phyloP scores from a whole-genome alignment of 2,329 filamentous ascomycete species.

The Fusarium nematophilum region DNA sequence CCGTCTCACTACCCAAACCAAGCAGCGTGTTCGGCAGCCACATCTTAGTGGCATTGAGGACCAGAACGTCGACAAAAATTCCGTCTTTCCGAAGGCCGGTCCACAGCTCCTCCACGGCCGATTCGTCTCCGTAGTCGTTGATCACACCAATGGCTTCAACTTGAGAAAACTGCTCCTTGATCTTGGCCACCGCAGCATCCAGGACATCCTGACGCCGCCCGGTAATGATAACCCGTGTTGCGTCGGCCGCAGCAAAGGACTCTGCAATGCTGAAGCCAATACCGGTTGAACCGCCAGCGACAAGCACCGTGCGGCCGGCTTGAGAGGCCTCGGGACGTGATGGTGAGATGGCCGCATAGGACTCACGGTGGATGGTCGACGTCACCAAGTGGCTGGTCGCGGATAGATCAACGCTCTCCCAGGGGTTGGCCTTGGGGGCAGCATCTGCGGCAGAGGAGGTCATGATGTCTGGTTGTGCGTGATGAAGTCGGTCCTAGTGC shows the following conservation, averaged over 20 bases:
- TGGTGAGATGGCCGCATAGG: neutral
- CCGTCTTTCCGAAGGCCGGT: neutral
- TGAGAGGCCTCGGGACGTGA: constrained; percentile 52
- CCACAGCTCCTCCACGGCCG: too few relatives aligned
- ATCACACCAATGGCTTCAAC: too few relatives aligned
- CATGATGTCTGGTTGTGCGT: too few relatives aligned
- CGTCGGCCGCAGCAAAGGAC: constrained; percentile 58
- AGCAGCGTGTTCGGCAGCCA: constrained; percentile 8
- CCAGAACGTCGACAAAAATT: constrained; percentile 9
- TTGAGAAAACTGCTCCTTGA: neutral
- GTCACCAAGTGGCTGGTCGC: too few relatives aligned
- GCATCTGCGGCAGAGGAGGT: too few relatives aligned
- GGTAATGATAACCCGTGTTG: constrained; percentile 51
- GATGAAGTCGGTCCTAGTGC: too few relatives aligned
- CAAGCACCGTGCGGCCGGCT: constrained; percentile 63
- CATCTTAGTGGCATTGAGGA: constrained; percentile 1
- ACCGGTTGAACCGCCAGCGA: constrained; percentile 73
- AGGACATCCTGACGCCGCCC: constrained; percentile 32
- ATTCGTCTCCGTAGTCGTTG: too few relatives aligned
- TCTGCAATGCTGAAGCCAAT: constrained; percentile 73
- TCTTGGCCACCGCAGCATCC: neutral
- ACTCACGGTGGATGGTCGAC: too few relatives aligned
- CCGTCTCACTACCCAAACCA: neutral
- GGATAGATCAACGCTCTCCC: too few relatives aligned
- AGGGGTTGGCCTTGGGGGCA: too few relatives aligned